Percentiles rank a stretch among this genome's conserved stretches.
These are phyloP conservation scores for Cicer arietinum DNA, from an alignment of 306 rosid genomes.

Conservation along the genomic window DNA sequence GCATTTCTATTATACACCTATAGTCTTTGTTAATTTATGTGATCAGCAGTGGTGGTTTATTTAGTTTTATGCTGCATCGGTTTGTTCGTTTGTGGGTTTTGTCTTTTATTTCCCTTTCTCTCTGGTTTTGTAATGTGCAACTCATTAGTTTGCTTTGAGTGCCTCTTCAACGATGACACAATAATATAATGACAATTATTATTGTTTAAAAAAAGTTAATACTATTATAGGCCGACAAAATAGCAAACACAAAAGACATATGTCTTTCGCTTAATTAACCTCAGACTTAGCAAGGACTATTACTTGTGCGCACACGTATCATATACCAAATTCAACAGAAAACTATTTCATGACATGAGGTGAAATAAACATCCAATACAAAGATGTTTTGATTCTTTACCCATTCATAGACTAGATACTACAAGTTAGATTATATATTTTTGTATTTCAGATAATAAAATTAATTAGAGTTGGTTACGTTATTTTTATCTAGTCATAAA, in stretches of 20 bases:
- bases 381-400: conserved; percentile 34
- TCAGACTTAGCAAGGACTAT: conserved; percentile 39
- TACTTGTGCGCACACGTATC: conserved; percentile 56
- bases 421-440: no score
- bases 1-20: neutral
- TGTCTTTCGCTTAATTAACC: conserved; percentile 46
- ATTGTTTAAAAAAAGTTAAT: neutral
- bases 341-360: conserved; percentile 40
- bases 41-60: neutral
- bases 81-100: conserved; percentile 9
- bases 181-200: conserved; percentile 3
- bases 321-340: conserved; percentile 37
- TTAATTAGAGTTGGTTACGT: no score
- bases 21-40: conserved; percentile 1
- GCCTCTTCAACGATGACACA: neutral
- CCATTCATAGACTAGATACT: neutral
- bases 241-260: conserved; percentile 54
- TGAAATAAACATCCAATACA: conserved; percentile 36
- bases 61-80: neutral
- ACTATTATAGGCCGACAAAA: conserved; percentile 58
- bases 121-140: neutral
- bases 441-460: no score
- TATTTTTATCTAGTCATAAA: no score
- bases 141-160: neutral
- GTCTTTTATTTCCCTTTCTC: neutral